Percentiles rank a stretch among this genome's conserved stretches.
Conservation (phyloP, 2,329 filamentous ascomycete species). For the Pseudogymnoascus sp. region DNA sequence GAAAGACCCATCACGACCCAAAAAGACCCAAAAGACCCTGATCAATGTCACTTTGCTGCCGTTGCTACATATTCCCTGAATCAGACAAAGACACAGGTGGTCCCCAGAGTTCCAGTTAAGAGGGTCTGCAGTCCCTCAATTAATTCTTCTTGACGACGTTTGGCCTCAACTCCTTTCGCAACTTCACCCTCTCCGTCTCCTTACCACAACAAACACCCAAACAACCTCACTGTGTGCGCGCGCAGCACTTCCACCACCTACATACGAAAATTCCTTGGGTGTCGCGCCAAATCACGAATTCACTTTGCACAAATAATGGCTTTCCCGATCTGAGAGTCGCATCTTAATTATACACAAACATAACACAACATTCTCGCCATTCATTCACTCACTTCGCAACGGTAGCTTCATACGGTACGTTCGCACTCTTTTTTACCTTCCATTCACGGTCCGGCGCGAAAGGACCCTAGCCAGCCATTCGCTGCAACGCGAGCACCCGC, state of each 20-base stretch:
- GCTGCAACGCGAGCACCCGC: not conserved
- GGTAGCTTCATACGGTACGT: constrained; percentile 1
- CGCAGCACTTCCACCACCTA: not conserved
- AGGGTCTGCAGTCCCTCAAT: constrained; percentile 2
- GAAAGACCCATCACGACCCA: not conserved
- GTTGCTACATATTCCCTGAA: not conserved
- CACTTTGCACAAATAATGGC: not conserved
- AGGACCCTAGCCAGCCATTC: not conserved
- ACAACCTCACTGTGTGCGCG: not conserved
- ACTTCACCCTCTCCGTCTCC: not conserved
- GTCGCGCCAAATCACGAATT: not conserved
- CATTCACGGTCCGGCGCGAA: constrained; percentile 4
- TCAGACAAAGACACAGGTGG: not conserved
- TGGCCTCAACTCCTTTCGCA: constrained; percentile 3
- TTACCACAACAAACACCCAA: not conserved
- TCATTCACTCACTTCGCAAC: not conserved
- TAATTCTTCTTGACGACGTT: not conserved
- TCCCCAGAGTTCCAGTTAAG: constrained; percentile 3
- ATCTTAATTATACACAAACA: not conserved
- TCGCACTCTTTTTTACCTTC: not conserved
- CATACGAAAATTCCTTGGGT: not conserved
- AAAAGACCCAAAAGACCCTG: not conserved
- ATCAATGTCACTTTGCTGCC: not conserved
- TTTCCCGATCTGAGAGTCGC: not conserved
- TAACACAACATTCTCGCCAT: not conserved